A percentile compares a stretch with the other conserved stretches of the same genome.
These are phyloP conservation scores for Emydomyces testavorans DNA, from an alignment of 2,329 filamentous ascomycete species.

Conservation along the genomic window DNA sequence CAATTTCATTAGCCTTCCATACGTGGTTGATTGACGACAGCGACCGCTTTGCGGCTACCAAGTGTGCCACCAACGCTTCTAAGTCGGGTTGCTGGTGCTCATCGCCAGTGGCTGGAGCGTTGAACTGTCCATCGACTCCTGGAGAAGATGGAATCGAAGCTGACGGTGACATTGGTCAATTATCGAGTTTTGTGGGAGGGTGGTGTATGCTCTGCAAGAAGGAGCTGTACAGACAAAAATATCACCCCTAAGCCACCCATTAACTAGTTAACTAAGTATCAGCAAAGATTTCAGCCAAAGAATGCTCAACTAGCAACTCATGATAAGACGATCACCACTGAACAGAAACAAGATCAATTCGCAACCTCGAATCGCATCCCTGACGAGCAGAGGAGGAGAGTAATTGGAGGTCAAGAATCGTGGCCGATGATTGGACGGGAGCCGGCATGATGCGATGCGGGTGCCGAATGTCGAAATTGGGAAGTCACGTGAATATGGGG, in stretches of 20 bases:
- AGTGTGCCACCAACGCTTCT: constrained; percentile 69
- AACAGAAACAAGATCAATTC: no score
- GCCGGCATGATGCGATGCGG: not conserved
- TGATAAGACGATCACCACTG: no score
- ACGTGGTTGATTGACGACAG: constrained; percentile 74
- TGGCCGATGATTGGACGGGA: not conserved
- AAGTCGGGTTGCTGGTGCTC: constrained; percentile 33
- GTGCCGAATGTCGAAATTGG: not conserved
- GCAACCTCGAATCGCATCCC: no score
- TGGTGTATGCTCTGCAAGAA: not conserved
- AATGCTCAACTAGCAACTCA: no score
- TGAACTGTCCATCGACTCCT: not conserved
- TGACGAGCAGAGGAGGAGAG: not conserved
- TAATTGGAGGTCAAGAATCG: not conserved
- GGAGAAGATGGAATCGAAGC: constrained; percentile 9
- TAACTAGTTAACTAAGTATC: no score
- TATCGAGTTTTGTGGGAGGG: not conserved
- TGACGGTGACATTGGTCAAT: constrained; percentile 4
- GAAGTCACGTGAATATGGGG: constrained; percentile 3
- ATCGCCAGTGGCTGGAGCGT: not conserved
- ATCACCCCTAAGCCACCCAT: not conserved
- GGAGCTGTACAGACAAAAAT: no score
- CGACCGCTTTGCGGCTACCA: constrained; percentile 77
- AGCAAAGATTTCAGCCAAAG: no score
- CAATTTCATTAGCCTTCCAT: constrained; percentile 75